A percentile compares a stretch with the other conserved stretches of the same genome.
Conservation (phyloP, 2,329 filamentous ascomycete genomes). For the Colletotrichum sp. region DNA sequence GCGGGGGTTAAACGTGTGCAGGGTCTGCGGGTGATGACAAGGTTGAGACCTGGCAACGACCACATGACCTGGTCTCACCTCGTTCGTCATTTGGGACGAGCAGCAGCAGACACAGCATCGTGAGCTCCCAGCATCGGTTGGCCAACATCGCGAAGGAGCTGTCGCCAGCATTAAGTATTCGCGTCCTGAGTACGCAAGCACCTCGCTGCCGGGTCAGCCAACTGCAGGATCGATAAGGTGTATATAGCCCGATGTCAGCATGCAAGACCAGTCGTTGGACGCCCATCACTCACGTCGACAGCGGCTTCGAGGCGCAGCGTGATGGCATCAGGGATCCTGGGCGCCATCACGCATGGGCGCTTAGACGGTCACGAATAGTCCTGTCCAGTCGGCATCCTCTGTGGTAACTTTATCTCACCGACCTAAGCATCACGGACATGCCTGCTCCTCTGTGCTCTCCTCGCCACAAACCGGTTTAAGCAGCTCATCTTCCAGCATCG, state of each 20-base stretch:
- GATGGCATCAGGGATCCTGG: not conserved
- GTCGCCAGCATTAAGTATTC: not conserved
- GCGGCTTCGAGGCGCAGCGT: conserved; percentile 4
- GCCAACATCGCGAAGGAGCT: not conserved
- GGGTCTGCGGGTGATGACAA: not conserved
- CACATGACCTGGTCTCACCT: not conserved
- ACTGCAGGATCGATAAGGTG: not conserved
- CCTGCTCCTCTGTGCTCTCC: not conserved
- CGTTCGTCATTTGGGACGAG: not conserved
- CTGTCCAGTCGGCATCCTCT: not conserved
- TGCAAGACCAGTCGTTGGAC: not conserved
- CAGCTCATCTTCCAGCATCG: not conserved
- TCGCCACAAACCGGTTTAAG: not conserved
- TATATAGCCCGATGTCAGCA: not conserved
- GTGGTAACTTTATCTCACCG: not conserved
- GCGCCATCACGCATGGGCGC: conserved; percentile 8
- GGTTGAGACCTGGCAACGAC: not conserved
- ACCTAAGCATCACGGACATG: not conserved
- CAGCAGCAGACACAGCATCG: not conserved
- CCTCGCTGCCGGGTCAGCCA: not conserved
- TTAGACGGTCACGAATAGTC: not conserved
- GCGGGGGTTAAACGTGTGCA: not conserved
- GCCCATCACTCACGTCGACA: not conserved
- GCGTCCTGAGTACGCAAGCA: not conserved
- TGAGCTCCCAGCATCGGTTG: not conserved